Evolutionary conservation across 2,329 filamentous ascomycete species (phyloP).

Genomic region (Ophiostoma sp.): DNA sequence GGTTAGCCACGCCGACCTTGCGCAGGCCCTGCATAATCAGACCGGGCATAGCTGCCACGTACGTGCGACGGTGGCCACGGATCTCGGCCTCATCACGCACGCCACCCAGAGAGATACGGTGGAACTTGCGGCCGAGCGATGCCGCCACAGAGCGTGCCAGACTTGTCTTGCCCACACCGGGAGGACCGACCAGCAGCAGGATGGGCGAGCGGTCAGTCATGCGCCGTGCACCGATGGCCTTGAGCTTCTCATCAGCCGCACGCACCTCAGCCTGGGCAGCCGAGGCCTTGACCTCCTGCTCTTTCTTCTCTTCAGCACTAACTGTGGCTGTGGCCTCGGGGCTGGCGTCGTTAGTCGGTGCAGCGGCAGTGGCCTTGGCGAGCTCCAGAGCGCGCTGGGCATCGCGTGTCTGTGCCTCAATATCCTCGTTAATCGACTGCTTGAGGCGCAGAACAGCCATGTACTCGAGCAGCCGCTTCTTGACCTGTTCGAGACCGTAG

Average conservation of each 20-base stretch:
- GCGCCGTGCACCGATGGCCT: constrained; percentile 75
- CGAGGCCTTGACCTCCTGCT: constrained; percentile 8
- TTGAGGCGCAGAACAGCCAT: constrained; percentile 94
- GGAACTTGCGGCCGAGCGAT: constrained; percentile 90
- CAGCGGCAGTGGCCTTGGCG: constrained; percentile 44
- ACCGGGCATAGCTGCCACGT: constrained; percentile 98
- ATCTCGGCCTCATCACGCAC: constrained; percentile 97
- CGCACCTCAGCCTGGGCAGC: constrained; percentile 40
- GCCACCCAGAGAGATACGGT: constrained; percentile 92
- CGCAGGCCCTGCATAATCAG: constrained; percentile 89
- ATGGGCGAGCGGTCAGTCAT: constrained; percentile 96
- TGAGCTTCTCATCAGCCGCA: constrained; percentile 62
- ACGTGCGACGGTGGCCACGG: constrained; percentile 88
- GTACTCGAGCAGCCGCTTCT: constrained; percentile 94
- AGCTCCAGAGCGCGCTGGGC: constrained; percentile 58
- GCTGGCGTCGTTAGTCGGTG: constrained; percentile 29
- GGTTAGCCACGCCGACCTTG: constrained; percentile 94
- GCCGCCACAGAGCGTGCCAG: constrained; percentile 90
- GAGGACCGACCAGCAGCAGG: constrained; percentile 86
- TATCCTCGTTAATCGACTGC: constrained; percentile 80
- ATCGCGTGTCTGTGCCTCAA: constrained; percentile 75
- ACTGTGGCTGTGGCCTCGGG: constrained; percentile 18
- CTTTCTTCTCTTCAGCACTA: background rate
- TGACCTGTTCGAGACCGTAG: constrained; percentile 94
- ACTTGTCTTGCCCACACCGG: constrained; percentile 94